phyloP scores from a whole-genome alignment of 305 asterid genomes.

The Galium porrigens region DNA sequence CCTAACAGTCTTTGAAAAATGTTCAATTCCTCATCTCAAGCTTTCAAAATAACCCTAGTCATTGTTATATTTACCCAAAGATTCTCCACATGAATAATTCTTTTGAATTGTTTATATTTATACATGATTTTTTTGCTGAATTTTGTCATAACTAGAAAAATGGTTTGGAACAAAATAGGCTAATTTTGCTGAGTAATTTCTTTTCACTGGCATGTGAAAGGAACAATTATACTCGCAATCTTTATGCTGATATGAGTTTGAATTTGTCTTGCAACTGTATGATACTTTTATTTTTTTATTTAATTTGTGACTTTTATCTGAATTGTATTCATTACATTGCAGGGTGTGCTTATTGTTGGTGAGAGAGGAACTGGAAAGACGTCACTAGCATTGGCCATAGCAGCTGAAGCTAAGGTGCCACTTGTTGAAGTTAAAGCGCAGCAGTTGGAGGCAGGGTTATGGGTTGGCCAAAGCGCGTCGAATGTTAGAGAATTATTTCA shows the following conservation, averaged over 20 bases:
- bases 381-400: conserved; percentile 83
- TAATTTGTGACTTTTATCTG: conserved; percentile 10
- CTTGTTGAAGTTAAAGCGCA: conserved; percentile 84
- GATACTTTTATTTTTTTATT: background rate
- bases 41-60: background rate
- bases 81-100: too few relatives aligned
- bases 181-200: background rate
- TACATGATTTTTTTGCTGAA: background rate
- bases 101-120: background rate
- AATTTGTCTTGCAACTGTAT: background rate
- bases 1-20: background rate
- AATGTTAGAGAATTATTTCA: conserved; percentile 92
- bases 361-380: conserved; percentile 98
- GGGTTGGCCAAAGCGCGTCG: conserved; percentile 99
- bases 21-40: background rate
- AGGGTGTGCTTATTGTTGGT: conserved; percentile 98
- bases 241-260: background rate
- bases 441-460: conserved; percentile 81
- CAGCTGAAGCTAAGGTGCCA: conserved; percentile 96
- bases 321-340: conserved; percentile 17
- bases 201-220: background rate
- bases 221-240: background rate
- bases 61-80: too few relatives aligned
- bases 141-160: background rate
- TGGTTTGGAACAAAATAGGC: background rate